Percentiles rank a stretch among this genome's conserved stretches.
phyloP scores from a whole-genome alignment of 768 basidiomycete genomes.

The Serendipita sp. region DNA sequence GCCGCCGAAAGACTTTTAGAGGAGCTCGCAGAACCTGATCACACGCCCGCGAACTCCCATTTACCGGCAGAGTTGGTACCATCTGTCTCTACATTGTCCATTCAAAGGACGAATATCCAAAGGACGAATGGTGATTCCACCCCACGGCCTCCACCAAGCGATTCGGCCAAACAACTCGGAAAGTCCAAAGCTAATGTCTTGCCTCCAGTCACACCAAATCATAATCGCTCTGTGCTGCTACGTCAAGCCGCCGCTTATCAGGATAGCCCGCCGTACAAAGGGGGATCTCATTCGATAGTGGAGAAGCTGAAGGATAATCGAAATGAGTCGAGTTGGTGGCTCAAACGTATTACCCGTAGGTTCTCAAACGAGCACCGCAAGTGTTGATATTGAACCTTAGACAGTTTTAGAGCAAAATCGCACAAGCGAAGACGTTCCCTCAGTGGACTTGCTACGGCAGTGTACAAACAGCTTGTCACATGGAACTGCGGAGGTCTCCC shows the following conservation, averaged over 20 bases:
- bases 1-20: constrained; percentile 67
- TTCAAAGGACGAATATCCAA: neutral
- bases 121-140: neutral
- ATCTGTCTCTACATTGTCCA: neutral
- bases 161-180: neutral
- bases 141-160: neutral
- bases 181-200: constrained; percentile 17
- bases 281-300: constrained; percentile 40
- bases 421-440: too few relatives aligned
- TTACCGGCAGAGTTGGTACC: constrained; percentile 38
- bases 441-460: constrained; percentile 14
- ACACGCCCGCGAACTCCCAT: constrained; percentile 28
- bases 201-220: constrained; percentile 51
- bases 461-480: constrained; percentile 31
- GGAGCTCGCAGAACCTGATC: constrained; percentile 73
- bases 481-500: neutral
- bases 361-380: constrained; percentile 12
- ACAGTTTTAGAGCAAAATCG: too few relatives aligned
- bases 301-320: constrained; percentile 46
- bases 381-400: too few relatives aligned
- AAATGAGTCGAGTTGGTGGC: constrained; percentile 72
- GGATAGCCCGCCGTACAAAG: constrained; percentile 57
- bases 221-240: constrained; percentile 41
- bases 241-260: constrained; percentile 64
- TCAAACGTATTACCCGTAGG: constrained; percentile 57